Evolutionary conservation across 257 asterid species (phyloP).

Genomic region (Agastache rugosa): DNA sequence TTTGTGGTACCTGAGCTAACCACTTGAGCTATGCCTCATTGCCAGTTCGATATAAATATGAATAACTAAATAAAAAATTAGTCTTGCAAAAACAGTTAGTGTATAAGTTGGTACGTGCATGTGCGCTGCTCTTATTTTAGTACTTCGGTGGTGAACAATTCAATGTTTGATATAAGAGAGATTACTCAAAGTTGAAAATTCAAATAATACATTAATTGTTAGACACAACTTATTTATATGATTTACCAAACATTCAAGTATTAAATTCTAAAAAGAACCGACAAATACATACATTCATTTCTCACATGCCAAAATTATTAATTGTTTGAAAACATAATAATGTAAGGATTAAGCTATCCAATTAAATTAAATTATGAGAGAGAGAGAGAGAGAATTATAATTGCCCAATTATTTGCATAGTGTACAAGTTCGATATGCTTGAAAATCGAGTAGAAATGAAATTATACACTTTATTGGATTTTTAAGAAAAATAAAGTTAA

Average conservation of each 20-base stretch:
- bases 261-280: conserved; percentile 20
- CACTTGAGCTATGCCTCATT: too few species aligned
- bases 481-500: too few species aligned
- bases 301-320: neutral
- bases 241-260: conserved; percentile 33
- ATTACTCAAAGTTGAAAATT: neutral
- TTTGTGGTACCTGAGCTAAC: too few species aligned
- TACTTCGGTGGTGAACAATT: conserved; percentile 19
- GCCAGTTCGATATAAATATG: conserved; percentile 22
- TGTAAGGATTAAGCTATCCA: neutral
- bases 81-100: conserved; percentile 10
- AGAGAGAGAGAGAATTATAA: neutral
- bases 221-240: neutral
- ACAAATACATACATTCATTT: neutral
- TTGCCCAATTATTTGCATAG: too few species aligned
- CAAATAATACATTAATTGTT: conserved; percentile 10
- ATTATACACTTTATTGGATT: neutral
- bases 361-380: neutral
- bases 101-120: conserved; percentile 39
- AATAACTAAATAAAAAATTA: neutral
- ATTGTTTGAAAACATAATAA: neutral
- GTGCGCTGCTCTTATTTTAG: conserved; percentile 24
- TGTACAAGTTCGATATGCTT: neutral
- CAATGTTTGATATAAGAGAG: conserved; percentile 1
- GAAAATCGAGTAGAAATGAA: neutral